Conservation (phyloP, 768 basidiomycete genomes). For the Auriculariales sp. region DNA sequence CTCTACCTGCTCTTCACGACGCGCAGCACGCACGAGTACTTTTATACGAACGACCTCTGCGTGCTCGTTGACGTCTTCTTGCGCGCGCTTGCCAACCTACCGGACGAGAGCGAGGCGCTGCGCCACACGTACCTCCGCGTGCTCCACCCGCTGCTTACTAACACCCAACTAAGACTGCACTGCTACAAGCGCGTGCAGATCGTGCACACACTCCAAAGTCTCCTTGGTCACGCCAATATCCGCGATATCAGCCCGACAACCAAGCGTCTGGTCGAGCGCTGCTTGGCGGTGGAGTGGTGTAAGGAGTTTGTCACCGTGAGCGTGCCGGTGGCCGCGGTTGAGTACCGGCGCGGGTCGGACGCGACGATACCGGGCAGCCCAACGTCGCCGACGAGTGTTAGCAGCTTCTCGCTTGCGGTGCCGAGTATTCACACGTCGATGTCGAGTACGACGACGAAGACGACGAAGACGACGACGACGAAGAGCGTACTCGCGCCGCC, state of each 20-base stretch:
- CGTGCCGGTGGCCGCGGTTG: background rate
- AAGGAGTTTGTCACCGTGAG: no score
- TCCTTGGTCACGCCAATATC: slow-evolving; percentile 59
- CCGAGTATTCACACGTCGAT: background rate
- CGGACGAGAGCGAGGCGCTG: slow-evolving; percentile 89
- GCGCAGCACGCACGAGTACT: slow-evolving; percentile 84
- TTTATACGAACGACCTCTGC: slow-evolving; percentile 93
- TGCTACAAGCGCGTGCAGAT: slow-evolving; percentile 92
- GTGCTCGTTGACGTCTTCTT: slow-evolving; percentile 96
- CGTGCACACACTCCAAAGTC: slow-evolving; percentile 63
- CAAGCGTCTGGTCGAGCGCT: slow-evolving; percentile 80
- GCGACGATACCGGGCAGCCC: background rate
- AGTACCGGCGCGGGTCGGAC: background rate
- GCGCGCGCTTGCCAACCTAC: slow-evolving; percentile 82
- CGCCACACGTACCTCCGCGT: slow-evolving; percentile 96
- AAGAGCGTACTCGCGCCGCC: background rate
- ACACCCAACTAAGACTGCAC: slow-evolving; percentile 72
- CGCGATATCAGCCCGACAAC: slow-evolving; percentile 80
- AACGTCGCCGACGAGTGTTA: background rate
- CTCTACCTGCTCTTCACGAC: slow-evolving; percentile 92
- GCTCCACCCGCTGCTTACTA: slow-evolving; percentile 84
- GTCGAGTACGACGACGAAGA: no score
- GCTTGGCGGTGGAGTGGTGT: slow-evolving; percentile 68
- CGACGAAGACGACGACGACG: background rate
- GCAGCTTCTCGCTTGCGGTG: background rate